Percentiles rank a stretch among this genome's conserved stretches.
phyloP scores from a whole-genome alignment of 176 grass and related monocot genomes.

The Avena eriantha region DNA sequence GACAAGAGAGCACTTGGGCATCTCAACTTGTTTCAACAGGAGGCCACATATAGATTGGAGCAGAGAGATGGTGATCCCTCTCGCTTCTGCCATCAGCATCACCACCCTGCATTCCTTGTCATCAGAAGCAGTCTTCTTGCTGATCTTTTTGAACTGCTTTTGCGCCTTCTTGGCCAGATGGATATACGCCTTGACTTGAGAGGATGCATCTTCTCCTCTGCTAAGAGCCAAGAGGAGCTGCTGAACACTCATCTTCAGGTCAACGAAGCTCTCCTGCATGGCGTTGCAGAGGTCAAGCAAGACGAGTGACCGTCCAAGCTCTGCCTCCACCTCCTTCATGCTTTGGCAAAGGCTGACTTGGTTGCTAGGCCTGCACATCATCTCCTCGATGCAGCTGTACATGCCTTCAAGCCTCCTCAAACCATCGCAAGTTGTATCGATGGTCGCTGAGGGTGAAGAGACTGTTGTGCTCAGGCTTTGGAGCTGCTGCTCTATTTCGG shows the following conservation, averaged over 20 bases:
- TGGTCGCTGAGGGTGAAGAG: constrained; percentile 1
- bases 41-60: constrained; percentile 33
- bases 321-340: too few relatives aligned
- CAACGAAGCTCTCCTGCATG: constrained; percentile 33
- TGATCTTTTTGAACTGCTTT: too few relatives aligned
- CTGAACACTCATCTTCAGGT: constrained; percentile 41
- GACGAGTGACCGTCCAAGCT: constrained; percentile 18
- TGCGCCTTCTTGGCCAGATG: too few relatives aligned
- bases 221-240: constrained; percentile 18
- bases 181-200: constrained; percentile 1
- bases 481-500: too few relatives aligned
- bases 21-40: constrained; percentile 42
- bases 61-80: not conserved
- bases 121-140: too few relatives aligned
- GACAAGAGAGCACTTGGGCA: not conserved
- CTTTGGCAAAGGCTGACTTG: too few relatives aligned
- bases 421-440: constrained; percentile 22
- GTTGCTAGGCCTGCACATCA: constrained; percentile 16
- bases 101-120: too few relatives aligned
- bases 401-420: constrained; percentile 3
- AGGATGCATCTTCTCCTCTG: constrained; percentile 28
- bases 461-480: too few relatives aligned
- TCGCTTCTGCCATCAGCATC: too few relatives aligned
- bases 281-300: constrained; percentile 50
- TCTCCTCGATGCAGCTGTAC: constrained; percentile 29